phyloP scores from a whole-genome alignment of 495 filamentous ascomycete genomes.

The Aspergillus cavernicola region DNA sequence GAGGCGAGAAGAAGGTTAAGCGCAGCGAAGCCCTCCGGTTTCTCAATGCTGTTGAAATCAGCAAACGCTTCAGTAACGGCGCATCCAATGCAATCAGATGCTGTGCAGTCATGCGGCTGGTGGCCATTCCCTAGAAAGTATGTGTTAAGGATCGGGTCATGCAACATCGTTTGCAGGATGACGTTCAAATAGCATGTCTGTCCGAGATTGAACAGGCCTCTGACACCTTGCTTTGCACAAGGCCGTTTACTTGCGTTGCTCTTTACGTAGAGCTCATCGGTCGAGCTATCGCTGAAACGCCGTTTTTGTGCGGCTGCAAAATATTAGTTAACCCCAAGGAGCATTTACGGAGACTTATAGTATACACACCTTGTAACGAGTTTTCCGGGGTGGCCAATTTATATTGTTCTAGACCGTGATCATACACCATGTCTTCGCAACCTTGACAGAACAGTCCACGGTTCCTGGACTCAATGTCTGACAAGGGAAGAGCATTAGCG shows the following conservation, averaged over 20 bases:
- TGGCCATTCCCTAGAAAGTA: conserved; percentile 88
- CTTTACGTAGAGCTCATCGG: conserved; percentile 40
- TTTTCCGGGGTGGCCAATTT: conserved; percentile 30
- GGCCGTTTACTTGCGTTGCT: conserved; percentile 43
- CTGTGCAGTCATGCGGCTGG: conserved; percentile 61
- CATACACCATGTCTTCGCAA: conserved; percentile 84
- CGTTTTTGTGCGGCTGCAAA: conserved; percentile 24
- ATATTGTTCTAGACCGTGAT: conserved; percentile 74
- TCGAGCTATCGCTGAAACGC: conserved; percentile 26
- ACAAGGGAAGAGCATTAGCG: conserved; percentile 11
- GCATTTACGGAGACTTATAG: too few species aligned
- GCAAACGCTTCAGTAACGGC: conserved; percentile 88
- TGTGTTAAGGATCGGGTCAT: conserved; percentile 80
- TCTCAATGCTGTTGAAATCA: conserved; percentile 79
- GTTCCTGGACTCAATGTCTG: conserved; percentile 78
- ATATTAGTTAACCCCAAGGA: neutral
- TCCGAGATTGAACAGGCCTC: conserved; percentile 92
- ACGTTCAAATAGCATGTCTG: conserved; percentile 94
- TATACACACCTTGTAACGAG: conserved; percentile 23
- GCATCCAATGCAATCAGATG: conserved; percentile 73
- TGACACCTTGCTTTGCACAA: conserved; percentile 52
- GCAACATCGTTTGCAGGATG: conserved; percentile 79
- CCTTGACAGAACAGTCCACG: conserved; percentile 77
- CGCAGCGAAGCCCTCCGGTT: conserved; percentile 77
- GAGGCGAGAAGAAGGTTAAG: conserved; percentile 74